phyloP scores from a whole-genome alignment of 2,329 filamentous ascomycete species.

The Fusarium tanahbumbuense region DNA sequence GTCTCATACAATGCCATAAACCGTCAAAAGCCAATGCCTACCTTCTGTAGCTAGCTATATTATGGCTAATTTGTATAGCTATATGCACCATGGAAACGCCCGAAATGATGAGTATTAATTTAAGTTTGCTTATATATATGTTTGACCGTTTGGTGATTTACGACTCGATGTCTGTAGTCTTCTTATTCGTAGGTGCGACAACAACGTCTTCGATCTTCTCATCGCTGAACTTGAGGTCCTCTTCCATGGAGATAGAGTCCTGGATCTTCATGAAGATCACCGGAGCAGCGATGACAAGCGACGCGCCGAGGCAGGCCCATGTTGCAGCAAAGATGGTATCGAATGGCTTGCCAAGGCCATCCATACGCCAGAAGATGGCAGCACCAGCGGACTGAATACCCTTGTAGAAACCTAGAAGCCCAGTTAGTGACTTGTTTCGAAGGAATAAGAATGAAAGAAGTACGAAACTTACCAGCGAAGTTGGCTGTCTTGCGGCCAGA shows the following conservation, averaged over 20 bases:
- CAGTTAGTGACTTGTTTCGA: slow-evolving; percentile 7
- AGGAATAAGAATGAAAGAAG: not conserved
- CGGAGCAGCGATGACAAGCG: slow-evolving; percentile 79
- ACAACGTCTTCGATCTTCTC: slow-evolving; percentile 80
- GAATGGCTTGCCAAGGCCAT: slow-evolving; percentile 59
- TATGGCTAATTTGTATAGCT: slow-evolving; percentile 1
- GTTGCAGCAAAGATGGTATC: slow-evolving; percentile 75
- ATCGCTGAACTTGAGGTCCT: slow-evolving; percentile 87
- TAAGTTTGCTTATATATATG: slow-evolving; percentile 6
- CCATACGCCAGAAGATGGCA: slow-evolving; percentile 47
- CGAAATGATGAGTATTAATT: slow-evolving; percentile 17
- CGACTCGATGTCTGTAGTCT: slow-evolving; percentile 32
- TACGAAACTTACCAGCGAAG: slow-evolving; percentile 61
- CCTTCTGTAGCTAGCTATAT: not conserved
- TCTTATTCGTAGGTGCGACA: slow-evolving; percentile 24
- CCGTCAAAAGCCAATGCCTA: not conserved
- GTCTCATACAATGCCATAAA: slow-evolving; percentile 1
- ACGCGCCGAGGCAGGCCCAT: slow-evolving; percentile 79
- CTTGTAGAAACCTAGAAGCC: slow-evolving; percentile 78
- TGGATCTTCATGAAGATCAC: slow-evolving; percentile 82
- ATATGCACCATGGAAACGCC: slow-evolving; percentile 6
- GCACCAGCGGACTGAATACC: slow-evolving; percentile 47
- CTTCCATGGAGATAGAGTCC: slow-evolving; percentile 79
- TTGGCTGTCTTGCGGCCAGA: slow-evolving; percentile 91
- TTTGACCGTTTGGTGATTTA: slow-evolving; percentile 1